Evolutionary conservation across 176 grass and related monocot genomes (phyloP), one percentile per base, ranked within the genome.

Genomic region (Oryza glaberrima): DNA sequence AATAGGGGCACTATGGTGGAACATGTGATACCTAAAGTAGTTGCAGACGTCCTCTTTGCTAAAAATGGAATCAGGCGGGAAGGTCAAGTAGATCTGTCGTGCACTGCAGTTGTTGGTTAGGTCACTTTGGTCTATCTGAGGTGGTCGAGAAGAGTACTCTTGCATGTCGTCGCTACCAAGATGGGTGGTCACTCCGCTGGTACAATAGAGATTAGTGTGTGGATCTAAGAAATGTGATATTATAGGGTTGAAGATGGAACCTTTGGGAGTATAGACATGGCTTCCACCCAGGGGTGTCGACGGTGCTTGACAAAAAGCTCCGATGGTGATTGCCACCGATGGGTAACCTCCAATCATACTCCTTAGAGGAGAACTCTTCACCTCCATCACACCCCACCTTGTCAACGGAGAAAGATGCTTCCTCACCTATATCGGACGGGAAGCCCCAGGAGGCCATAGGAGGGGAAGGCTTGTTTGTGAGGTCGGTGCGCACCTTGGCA

Each of bases 81-180:
- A 97, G 45, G 94, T 97, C 4, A 97, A 83, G 77, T 97, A 97
- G 84, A 97, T 97, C 88, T 97, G 94, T 26, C 92, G 83, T 63
- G 92, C 87, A 3, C 72, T 83, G 0, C 83, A 92, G 82, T 84
- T 90, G 61, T 79, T 30, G 52, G 86, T 82, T 41, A 89, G 84
- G 73, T 92, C 90, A 26, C 79, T 83, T 69, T 83, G 89, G 70
- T 94, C 88, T 66, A 94, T 69, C 17, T 85, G 82, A 8, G 92
- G 90, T 5, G 92, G 90, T 4, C 85, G 92, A 32, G 47, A 80
- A 69, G 85, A 52, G 83, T 87, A 97, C 73, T 85, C 92, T 15
- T 88, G 85, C n/a, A 66, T 41, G 10, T 94, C 90, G 2, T 94
- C 92, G 23, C 88, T 83, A 4, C 80, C 73, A 8, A 88, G 70